phyloP scores from a whole-genome alignment of 495 filamentous ascomycete species.

The Oleoguttula mirabilis region DNA sequence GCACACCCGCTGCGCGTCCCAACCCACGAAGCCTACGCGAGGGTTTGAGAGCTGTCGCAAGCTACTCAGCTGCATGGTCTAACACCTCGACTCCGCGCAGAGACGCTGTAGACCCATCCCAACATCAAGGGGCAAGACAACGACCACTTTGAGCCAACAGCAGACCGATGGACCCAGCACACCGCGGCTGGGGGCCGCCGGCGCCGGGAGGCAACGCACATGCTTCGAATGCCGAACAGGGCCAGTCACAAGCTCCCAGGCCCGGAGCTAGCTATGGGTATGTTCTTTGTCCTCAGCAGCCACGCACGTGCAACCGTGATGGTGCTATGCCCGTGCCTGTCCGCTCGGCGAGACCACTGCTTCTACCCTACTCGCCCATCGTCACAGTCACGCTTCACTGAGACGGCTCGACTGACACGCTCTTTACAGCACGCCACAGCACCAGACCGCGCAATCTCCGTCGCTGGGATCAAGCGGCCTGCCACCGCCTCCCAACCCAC shows the following conservation, averaged over 20 bases:
- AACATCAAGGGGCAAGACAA: no score
- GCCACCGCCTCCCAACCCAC: constrained; percentile 13
- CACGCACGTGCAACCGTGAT: background rate
- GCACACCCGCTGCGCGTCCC: no score
- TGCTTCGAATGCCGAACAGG: constrained; percentile 6
- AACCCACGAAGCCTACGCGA: no score
- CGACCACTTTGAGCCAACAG: no score
- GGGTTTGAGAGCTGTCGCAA: no score
- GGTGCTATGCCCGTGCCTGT: no score
- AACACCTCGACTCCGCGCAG: no score
- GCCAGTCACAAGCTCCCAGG: constrained; percentile 7
- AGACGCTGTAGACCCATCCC: no score
- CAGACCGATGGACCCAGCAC: no score
- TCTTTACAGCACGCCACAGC: constrained; percentile 7
- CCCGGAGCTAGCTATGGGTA: constrained; percentile 12
- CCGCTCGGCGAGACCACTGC: no score
- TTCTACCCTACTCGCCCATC: no score
- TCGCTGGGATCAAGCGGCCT: constrained; percentile 6
- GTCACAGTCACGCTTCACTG: background rate
- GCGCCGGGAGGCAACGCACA: constrained; percentile 16
- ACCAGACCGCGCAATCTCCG: constrained; percentile 14
- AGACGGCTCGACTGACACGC: background rate
- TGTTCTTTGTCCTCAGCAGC: constrained; percentile 5
- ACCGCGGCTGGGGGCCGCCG: constrained; percentile 16
- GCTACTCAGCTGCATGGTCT: no score